Evolutionary conservation across 305 asterid species (phyloP).

Genomic region (Fraxinus floribunda): DNA sequence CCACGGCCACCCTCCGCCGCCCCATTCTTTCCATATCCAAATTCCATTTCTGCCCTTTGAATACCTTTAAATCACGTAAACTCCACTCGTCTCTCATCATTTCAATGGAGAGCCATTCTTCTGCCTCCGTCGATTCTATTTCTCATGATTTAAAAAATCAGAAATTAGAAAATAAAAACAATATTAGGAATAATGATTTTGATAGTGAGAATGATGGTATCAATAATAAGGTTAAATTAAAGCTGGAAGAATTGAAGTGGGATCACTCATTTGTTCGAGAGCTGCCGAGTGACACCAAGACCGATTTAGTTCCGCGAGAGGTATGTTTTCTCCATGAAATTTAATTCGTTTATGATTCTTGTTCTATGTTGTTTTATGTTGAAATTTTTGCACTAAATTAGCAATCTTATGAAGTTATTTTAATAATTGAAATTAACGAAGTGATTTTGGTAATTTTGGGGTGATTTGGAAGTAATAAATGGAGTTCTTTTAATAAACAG

Average conservation of each 20-base stretch:
- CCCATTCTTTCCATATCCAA: constrained; percentile 14
- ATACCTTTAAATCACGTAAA: constrained; percentile 15
- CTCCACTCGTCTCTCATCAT: constrained; percentile 30
- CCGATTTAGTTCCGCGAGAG: constrained; percentile 79
- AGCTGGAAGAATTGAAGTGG: constrained; percentile 87
- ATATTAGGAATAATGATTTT: background rate
- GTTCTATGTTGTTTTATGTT: background rate
- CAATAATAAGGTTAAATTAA: constrained; percentile 41
- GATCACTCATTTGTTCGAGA: constrained; percentile 88
- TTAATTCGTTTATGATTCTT: background rate
- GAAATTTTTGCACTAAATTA: background rate
- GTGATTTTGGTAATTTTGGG: background rate
- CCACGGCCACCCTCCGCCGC: constrained; percentile 21
- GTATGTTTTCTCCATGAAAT: constrained; percentile 26
- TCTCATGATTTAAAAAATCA: constrained; percentile 64
- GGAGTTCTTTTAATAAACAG: background rate
- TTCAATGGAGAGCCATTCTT: constrained; percentile 46
- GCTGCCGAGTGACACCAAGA: constrained; percentile 84
- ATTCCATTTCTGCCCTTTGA: constrained; percentile 22
- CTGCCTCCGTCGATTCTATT: constrained; percentile 61
- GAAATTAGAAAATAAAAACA: constrained; percentile 28
- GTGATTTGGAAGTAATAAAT: background rate
- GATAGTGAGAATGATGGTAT: constrained; percentile 11
- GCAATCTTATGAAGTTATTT: background rate
- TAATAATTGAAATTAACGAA: background rate